Evolutionary conservation across 345 rosid species (phyloP).

Genomic region (Psidium guajava): DNA sequence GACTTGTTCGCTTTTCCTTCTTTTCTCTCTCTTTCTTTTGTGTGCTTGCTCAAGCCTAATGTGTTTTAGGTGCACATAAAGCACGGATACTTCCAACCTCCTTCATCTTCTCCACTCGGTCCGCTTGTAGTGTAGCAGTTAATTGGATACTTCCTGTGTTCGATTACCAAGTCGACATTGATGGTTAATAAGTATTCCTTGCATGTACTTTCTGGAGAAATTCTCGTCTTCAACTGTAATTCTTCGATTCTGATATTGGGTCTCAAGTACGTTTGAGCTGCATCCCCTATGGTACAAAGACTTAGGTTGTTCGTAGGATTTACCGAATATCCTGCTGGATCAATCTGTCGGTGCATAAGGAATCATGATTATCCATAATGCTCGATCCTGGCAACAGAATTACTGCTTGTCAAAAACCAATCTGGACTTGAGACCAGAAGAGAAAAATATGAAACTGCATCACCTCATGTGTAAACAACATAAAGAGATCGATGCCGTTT

Average conservation of each 20-base stretch:
- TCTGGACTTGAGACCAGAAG: not conserved
- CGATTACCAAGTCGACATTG: not conserved
- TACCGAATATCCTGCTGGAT: not conserved
- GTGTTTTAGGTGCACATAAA: not conserved
- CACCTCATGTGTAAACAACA: not conserved
- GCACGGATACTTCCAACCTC: not conserved
- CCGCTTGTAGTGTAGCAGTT: not conserved
- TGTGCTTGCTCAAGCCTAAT: not conserved
- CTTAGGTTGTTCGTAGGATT: not conserved
- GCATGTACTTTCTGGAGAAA: not conserved
- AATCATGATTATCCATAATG: not conserved
- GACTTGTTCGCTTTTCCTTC: not conserved
- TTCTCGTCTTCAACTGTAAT: not conserved
- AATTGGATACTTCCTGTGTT: not conserved
- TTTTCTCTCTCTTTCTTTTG: not conserved
- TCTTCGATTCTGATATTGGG: not conserved
- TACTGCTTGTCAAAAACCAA: not conserved
- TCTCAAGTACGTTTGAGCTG: not conserved
- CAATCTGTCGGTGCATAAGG: not conserved
- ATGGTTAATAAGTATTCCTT: not conserved
- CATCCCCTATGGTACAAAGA: not conserved
- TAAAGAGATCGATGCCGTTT: not conserved
- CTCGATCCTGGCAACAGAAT: not conserved
- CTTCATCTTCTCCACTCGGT: not conserved
- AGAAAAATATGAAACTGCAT: not conserved